These are phyloP conservation scores for Lecanicillium sp. DNA, from an alignment of 2,329 filamentous ascomycete species.

Conservation along the genomic window DNA sequence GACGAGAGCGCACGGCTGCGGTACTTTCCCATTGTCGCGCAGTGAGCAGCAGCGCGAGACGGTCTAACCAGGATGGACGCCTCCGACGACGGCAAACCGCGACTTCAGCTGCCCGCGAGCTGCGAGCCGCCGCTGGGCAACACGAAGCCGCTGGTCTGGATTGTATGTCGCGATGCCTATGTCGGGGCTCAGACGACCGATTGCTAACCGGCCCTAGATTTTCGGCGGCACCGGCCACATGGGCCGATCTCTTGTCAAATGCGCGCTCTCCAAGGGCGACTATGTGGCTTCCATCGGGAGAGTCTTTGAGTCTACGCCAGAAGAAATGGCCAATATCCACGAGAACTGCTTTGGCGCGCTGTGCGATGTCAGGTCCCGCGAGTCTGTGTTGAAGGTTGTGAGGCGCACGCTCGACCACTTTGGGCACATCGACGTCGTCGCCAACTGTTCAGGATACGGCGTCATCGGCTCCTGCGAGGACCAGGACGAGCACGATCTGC, in stretches of 20 bases:
- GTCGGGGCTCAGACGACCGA: too few relatives aligned
- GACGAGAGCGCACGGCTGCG: not conserved
- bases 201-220: constrained; percentile 46
- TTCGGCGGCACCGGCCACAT: constrained; percentile 98
- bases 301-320: constrained; percentile 66
- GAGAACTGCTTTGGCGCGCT: constrained; percentile 71
- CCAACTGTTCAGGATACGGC: constrained; percentile 90
- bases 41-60: not conserved
- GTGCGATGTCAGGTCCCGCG: constrained; percentile 80
- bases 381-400: constrained; percentile 69
- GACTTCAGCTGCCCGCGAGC: constrained; percentile 65
- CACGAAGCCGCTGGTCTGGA: constrained; percentile 78
- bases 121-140: constrained; percentile 75
- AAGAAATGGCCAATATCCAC: constrained; percentile 67
- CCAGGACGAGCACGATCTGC: constrained; percentile 89
- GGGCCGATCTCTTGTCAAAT: constrained; percentile 82
- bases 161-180: constrained; percentile 50
- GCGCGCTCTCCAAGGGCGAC: constrained; percentile 73
- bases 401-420: constrained; percentile 66
- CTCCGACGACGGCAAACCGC: constrained; percentile 23
- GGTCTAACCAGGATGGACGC: constrained; percentile 16
- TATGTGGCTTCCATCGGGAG: constrained; percentile 81
- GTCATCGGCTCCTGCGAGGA: constrained; percentile 95
- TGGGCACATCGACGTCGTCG: constrained; percentile 79
- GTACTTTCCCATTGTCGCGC: not conserved